phyloP scores from a whole-genome alignment of 1,284 basidiomycete species.

The Rhizoctonia solani region DNA sequence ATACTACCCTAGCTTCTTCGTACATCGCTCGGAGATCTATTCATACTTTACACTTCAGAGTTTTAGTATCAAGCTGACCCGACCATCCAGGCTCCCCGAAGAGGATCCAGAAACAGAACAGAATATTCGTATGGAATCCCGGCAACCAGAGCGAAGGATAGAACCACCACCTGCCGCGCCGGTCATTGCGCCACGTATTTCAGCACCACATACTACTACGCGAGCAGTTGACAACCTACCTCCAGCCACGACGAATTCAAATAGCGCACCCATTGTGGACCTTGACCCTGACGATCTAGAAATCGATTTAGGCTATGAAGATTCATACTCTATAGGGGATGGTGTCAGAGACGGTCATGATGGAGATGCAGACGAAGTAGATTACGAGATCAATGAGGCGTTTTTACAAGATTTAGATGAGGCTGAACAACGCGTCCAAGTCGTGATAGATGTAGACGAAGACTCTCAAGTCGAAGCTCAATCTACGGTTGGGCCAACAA shows the following conservation, averaged over 20 bases:
- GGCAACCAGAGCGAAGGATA: background rate
- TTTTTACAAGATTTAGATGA: conserved; percentile 47
- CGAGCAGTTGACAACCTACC: conserved; percentile 5
- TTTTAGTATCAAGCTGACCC: background rate
- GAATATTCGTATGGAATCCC: background rate
- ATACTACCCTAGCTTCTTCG: no score
- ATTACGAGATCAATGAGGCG: conserved; percentile 47
- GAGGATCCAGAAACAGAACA: conserved; percentile 20
- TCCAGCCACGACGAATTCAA: conserved; percentile 4
- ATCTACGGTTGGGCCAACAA: conserved; percentile 54
- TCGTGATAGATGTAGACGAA: conserved; percentile 64
- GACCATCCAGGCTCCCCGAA: conserved; percentile 8
- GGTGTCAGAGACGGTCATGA: conserved; percentile 1
- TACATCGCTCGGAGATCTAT: background rate
- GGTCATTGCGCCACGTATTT: no score
- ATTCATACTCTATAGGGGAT: conserved; percentile 28
- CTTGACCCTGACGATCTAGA: conserved; percentile 37
- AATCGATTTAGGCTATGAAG: conserved; percentile 15
- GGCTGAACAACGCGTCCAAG: conserved; percentile 46
- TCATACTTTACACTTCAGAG: background rate
- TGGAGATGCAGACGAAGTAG: conserved; percentile 38
- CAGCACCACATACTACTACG: conserved; percentile 21
- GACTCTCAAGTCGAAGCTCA: conserved; percentile 54
- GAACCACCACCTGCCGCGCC: conserved; percentile 3
- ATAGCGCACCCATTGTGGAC: conserved; percentile 25